These are phyloP conservation scores for Lodderomyces theae DNA, from an alignment of 1,139 yeast genomes.

Conservation along the genomic window DNA sequence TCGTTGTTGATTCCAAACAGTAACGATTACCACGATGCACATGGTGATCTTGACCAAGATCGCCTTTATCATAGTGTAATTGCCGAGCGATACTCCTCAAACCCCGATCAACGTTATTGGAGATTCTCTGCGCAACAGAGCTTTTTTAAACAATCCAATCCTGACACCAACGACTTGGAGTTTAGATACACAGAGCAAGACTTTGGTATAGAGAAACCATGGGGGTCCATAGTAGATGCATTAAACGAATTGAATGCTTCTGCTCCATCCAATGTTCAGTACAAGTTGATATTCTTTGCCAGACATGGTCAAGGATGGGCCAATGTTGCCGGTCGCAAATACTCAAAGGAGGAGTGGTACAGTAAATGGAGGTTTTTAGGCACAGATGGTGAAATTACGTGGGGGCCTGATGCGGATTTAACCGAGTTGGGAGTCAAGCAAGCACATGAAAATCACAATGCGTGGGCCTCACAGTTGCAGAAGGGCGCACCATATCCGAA, in stretches of 20 bases:
- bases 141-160: slow-evolving; percentile 50
- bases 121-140: slow-evolving; percentile 44
- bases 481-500: slow-evolving; percentile 55
- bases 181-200: slow-evolving; percentile 48
- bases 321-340: slow-evolving; percentile 56
- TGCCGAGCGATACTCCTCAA: background rate
- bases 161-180: slow-evolving; percentile 42
- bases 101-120: slow-evolving; percentile 27
- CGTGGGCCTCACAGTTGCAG: slow-evolving; percentile 42
- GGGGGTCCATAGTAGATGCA: slow-evolving; percentile 40
- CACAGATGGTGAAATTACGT: slow-evolving; percentile 53
- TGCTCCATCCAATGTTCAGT: slow-evolving; percentile 32
- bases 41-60: slow-evolving; percentile 34
- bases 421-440: slow-evolving; percentile 54
- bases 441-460: slow-evolving; percentile 44
- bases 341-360: slow-evolving; percentile 60
- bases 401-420: slow-evolving; percentile 71
- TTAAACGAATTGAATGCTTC: slow-evolving; percentile 35
- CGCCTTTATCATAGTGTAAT: slow-evolving; percentile 17
- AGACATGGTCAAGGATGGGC: slow-evolving; percentile 82
- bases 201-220: slow-evolving; percentile 47
- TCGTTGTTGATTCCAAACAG: slow-evolving; percentile 21
- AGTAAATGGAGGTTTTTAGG: slow-evolving; percentile 54
- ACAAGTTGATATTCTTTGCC: slow-evolving; percentile 61
- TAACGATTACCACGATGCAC: slow-evolving; percentile 36